Evolutionary conservation across 73 alveolate genomes (phyloP).

Genomic region (Paramecium sexaurelia): DNA sequence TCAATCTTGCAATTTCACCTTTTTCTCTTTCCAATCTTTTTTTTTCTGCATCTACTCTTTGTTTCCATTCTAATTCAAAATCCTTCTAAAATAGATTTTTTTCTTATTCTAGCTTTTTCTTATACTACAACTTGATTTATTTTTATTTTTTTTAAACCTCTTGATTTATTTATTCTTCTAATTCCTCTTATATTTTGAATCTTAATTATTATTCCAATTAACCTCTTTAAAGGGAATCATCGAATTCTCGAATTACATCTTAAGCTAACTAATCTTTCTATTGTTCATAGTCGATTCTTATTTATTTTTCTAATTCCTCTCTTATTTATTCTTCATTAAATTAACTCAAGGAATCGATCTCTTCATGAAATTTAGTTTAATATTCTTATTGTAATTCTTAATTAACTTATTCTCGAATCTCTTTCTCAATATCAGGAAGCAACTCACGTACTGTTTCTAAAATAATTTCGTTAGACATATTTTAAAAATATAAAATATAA

Average conservation of each 20-base stretch:
- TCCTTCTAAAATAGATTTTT: not conserved
- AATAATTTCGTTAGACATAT: conserved; percentile 45
- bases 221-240: conserved; percentile 11
- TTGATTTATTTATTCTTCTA: not conserved
- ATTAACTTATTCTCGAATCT: not conserved
- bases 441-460: conserved; percentile 26
- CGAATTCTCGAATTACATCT: conserved; percentile 5
- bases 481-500: not conserved
- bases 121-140: not conserved
- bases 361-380: not conserved
- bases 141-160: not conserved
- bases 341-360: not conserved
- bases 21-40: conserved; percentile 38
- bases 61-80: conserved; percentile 50
- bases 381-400: not conserved
- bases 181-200: conserved; percentile 17
- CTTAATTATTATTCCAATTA: conserved; percentile 4
- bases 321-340: not conserved
- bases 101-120: not conserved
- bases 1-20: conserved; percentile 36
- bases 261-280: not conserved
- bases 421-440: conserved; percentile 28
- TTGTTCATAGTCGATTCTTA: not conserved
- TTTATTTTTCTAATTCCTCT: not conserved
- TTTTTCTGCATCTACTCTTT: conserved; percentile 27